Evolutionary conservation across 1,284 basidiomycete genomes (phyloP), one percentile per base, ranked within the genome.

Genomic region (Phlebopus sp.): DNA sequence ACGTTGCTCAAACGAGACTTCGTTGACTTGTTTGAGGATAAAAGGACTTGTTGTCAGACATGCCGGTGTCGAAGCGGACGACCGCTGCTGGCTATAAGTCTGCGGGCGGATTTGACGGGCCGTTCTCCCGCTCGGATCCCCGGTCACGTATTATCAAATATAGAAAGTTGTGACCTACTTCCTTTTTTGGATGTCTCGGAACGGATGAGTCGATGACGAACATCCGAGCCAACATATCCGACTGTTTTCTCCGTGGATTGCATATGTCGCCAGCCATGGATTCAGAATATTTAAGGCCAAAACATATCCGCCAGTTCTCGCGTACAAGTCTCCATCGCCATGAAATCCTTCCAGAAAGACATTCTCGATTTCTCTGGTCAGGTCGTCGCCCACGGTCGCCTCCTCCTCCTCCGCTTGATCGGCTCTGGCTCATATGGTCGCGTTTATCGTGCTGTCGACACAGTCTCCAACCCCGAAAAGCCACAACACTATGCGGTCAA

Each of bases 391-490:
- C 63, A 73, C 50, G 78, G 78, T 44, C 76, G 76, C 43, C 76
- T 88, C 58, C 75, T 79, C 59, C 75, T 92, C 53, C 66, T 82
- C 52, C 76, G 81, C 49, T 74, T 79, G 42, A 74, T 93, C 44
- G 91, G 88, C 37, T 73, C 82, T 38, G 91, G 91, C 32, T 84
- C 86, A 9, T 92, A 90, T 56, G 90, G 90, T 42, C 82, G 84
- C 47, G 90, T 93, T 55, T 92, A 93, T 69, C 77, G 79, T 47
- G 87, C 84, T 14, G 62, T 82, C 43, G 82, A 86, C 55, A 59
- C 60, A 42, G 58, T 56, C 25, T 73, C 64, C 51, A 63, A 68
- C 32, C 58, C 56, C 15, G 57, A 68, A 37, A 66, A 71, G 34
- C 69, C 66, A 9, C 54, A 66, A 44, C 72, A 73, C 64, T 82